Evolutionary conservation across 2,329 filamentous ascomycete species (phyloP).

Genomic region (Stagonosporopsis cucurbitacearum): DNA sequence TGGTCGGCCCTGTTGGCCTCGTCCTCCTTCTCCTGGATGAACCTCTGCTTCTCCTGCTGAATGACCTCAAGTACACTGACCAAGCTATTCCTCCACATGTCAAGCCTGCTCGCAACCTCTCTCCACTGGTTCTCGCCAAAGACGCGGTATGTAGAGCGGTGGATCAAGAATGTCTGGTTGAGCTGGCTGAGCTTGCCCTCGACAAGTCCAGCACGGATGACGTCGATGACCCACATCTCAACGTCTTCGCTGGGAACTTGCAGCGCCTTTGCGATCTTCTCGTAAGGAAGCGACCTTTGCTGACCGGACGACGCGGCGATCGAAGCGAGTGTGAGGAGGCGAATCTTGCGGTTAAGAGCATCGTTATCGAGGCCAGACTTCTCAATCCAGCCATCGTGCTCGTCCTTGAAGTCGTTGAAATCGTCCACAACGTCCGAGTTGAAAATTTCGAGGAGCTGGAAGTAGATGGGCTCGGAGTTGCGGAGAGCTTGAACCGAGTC

Average conservation of each 20-base stretch:
- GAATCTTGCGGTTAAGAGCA: constrained; percentile 91
- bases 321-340: constrained; percentile 89
- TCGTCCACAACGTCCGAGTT: constrained; percentile 92
- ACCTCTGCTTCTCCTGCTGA: constrained; percentile 80
- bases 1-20: constrained; percentile 75
- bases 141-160: constrained; percentile 94
- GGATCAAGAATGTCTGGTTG: constrained; percentile 90
- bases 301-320: constrained; percentile 79
- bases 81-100: constrained; percentile 88
- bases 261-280: constrained; percentile 80
- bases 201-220: constrained; percentile 92
- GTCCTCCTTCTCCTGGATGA: constrained; percentile 76
- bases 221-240: constrained; percentile 98
- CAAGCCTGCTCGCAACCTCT: constrained; percentile 87
- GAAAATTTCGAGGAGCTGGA: constrained; percentile 94
- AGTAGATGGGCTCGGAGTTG: constrained; percentile 82
- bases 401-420: constrained; percentile 93
- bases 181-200: constrained; percentile 96
- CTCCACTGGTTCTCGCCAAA: constrained; percentile 99
- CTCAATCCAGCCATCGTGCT: constrained; percentile 85
- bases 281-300: constrained; percentile 87
- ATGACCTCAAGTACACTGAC: constrained; percentile 79
- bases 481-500: constrained; percentile 85
- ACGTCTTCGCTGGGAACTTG: constrained; percentile 84
- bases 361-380: constrained; percentile 74